These are phyloP conservation scores for Coccomyxa subellipsoidea DNA, from an alignment of 163 green algal genomes.

Conservation along the genomic window DNA sequence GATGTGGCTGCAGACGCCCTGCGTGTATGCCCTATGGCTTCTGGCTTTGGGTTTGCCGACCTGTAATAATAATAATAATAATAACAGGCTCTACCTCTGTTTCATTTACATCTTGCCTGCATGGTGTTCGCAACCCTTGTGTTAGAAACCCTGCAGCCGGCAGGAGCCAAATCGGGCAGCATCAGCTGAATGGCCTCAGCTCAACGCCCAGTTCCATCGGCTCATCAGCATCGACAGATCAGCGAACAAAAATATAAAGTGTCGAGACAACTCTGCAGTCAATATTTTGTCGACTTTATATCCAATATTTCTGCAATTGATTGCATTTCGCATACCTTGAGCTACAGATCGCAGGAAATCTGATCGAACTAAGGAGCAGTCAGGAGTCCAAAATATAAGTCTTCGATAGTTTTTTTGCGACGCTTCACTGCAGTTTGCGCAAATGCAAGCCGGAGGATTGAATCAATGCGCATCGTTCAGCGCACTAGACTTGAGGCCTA, in stretches of 20 bases:
- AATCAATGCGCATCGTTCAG: neutral
- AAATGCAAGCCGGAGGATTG: neutral
- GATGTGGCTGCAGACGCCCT: no score
- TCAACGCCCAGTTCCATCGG: neutral
- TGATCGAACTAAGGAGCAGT: neutral
- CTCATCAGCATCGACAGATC: neutral
- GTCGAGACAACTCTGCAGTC: neutral
- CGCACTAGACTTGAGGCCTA: neutral
- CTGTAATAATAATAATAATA: no score
- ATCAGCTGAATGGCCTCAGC: neutral
- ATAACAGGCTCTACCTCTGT: no score
- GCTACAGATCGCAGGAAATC: neutral
- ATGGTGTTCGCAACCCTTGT: neutral
- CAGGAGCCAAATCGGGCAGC: neutral
- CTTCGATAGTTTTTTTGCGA: neutral
- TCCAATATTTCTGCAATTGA: neutral
- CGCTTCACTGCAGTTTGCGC: neutral
- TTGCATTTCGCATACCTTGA: neutral
- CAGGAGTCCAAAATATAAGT: neutral
- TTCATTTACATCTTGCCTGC: no score
- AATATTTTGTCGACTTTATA: neutral
- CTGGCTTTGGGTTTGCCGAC: no score
- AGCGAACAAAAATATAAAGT: neutral
- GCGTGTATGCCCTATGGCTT: no score
- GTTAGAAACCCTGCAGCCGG: neutral